Evolutionary conservation across 495 filamentous ascomycete genomes (phyloP).

Genomic region (Lophium mytilinum): DNA sequence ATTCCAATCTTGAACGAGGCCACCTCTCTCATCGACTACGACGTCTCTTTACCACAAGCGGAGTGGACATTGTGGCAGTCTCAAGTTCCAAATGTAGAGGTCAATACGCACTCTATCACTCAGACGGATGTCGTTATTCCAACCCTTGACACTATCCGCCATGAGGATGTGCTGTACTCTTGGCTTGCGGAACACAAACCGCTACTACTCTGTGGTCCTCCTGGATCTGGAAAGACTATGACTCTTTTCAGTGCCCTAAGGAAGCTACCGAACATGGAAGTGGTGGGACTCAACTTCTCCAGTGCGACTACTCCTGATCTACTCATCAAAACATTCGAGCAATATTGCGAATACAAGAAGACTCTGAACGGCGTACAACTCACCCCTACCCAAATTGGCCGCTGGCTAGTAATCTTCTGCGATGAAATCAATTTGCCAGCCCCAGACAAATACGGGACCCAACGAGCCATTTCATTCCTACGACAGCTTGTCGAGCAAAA

Average conservation of each 20-base stretch:
- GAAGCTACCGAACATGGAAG: constrained; percentile 96
- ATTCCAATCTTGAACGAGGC: constrained; percentile 64
- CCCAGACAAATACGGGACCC: constrained; percentile 94
- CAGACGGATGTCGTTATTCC: constrained; percentile 98
- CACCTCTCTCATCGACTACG: constrained; percentile 87
- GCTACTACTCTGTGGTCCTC: constrained; percentile 89
- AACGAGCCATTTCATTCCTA: constrained; percentile 93
- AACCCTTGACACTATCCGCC: constrained; percentile 89
- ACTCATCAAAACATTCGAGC: constrained; percentile 96
- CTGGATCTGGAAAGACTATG: constrained; percentile 99
- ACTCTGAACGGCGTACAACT: constrained; percentile 93
- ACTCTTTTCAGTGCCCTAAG: constrained; percentile 93
- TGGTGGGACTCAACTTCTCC: constrained; percentile 97
- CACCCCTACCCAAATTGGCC: constrained; percentile 90
- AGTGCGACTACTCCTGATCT: constrained; percentile 96
- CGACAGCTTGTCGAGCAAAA: constrained; percentile 97
- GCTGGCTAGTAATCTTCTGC: constrained; percentile 97
- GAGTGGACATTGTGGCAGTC: constrained; percentile 92
- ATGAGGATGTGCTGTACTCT: constrained; percentile 96
- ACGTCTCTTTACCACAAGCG: constrained; percentile 74
- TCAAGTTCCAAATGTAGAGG: constrained; percentile 86
- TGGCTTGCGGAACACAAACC: constrained; percentile 99
- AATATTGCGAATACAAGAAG: constrained; percentile 99
- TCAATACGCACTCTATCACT: constrained; percentile 94
- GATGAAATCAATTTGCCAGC: constrained; percentile 99